These are phyloP conservation scores for Boletus fagicola DNA, from an alignment of 768 basidiomycete species.

Conservation along the genomic window DNA sequence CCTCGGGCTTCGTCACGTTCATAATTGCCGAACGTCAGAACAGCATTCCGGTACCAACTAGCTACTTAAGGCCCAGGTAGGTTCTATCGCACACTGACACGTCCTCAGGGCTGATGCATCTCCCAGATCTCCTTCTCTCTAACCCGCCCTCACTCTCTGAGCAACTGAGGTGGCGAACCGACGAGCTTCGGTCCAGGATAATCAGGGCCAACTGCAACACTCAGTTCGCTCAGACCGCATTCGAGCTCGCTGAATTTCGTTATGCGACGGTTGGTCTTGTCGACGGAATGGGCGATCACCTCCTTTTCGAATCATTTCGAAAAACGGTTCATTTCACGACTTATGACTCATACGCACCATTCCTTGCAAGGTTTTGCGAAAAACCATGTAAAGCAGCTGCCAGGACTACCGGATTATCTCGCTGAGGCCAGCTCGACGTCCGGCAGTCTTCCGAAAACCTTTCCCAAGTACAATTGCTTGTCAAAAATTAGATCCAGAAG, in stretches of 20 bases:
- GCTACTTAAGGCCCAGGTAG: background rate
- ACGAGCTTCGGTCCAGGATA: background rate
- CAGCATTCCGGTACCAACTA: background rate
- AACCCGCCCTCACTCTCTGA: background rate
- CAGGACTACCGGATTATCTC: slow-evolving; percentile 22
- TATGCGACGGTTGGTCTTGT: background rate
- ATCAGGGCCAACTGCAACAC: slow-evolving; percentile 1
- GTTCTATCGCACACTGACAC: background rate
- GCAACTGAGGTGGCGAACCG: background rate
- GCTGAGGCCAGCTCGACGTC: slow-evolving; percentile 20
- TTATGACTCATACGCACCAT: slow-evolving; percentile 18
- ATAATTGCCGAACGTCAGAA: background rate
- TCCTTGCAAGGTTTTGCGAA: slow-evolving; percentile 7
- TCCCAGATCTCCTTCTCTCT: slow-evolving; percentile 2
- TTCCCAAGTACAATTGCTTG: slow-evolving; percentile 9
- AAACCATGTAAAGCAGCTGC: slow-evolving; percentile 6
- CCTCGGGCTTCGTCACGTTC: no score
- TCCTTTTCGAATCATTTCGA: slow-evolving; percentile 9
- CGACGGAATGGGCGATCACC: background rate
- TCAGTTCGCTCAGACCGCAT: slow-evolving; percentile 5
- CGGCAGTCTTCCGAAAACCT: slow-evolving; percentile 11
- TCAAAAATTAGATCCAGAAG: background rate
- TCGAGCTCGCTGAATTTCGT: slow-evolving; percentile 8
- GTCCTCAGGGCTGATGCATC: background rate
- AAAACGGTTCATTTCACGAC: slow-evolving; percentile 12